These are phyloP conservation scores for Naganishia sp. DNA, from an alignment of 1,284 basidiomycete species.

Conservation along the genomic window DNA sequence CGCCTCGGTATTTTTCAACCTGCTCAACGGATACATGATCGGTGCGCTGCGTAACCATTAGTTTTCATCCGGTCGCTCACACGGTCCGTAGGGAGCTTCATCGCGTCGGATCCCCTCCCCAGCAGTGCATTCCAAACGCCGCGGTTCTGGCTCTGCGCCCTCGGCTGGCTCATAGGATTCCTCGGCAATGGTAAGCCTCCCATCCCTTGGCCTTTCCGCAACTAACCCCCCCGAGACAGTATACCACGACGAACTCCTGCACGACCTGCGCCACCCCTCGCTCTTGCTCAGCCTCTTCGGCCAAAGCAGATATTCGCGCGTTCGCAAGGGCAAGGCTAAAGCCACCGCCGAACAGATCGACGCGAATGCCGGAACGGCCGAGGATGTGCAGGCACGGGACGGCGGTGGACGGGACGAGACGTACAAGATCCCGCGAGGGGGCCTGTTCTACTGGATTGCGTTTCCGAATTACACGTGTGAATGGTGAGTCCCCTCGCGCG, in stretches of 20 bases:
- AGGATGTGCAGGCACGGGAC: conserved; percentile 49
- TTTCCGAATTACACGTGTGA: conserved; percentile 92
- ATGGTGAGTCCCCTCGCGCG: conserved; percentile 55
- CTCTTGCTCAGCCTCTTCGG: conserved; percentile 29
- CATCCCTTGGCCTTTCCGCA: conserved; percentile 15
- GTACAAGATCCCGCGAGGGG: conserved; percentile 81
- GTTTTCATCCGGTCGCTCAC: too few species aligned
- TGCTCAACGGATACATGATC: conserved; percentile 69
- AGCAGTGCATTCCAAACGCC: conserved; percentile 30
- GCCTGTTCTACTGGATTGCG: conserved; percentile 75
- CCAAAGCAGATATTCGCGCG: conserved; percentile 29
- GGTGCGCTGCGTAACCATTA: conserved; percentile 60
- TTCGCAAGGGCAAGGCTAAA: conserved; percentile 34
- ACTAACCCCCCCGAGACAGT: conserved; percentile 50
- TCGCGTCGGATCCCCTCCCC: conserved; percentile 40
- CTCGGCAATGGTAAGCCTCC: conserved; percentile 62
- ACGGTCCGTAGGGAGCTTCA: conserved; percentile 32
- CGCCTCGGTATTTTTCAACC: conserved; percentile 67
- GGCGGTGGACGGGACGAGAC: conserved; percentile 34
- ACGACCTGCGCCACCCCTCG: conserved; percentile 63
- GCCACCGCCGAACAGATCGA: conserved; percentile 33
- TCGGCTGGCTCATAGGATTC: conserved; percentile 70
- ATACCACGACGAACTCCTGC: conserved; percentile 82
- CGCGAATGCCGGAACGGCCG: conserved; percentile 40
- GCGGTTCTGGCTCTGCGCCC: conserved; percentile 65